Conservation (phyloP, 1,139 yeast genomes). For the Magnusiomyces suaveolens region DNA sequence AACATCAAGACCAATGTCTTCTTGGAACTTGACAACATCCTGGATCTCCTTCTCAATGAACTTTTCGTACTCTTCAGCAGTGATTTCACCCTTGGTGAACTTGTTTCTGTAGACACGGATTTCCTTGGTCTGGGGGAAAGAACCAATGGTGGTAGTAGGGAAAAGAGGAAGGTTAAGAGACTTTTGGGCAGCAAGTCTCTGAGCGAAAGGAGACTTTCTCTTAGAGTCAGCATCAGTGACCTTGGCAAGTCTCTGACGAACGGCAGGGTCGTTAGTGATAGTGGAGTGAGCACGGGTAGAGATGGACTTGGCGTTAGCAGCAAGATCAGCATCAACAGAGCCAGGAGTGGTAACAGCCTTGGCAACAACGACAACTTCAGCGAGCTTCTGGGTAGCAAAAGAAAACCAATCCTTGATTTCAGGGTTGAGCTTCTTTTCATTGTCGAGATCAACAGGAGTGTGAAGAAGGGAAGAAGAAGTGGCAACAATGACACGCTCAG, state of each 20-base stretch:
- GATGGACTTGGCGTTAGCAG: slow-evolving; percentile 79
- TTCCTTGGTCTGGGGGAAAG: slow-evolving; percentile 99
- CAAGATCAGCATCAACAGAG: slow-evolving; percentile 52
- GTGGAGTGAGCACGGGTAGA: slow-evolving; percentile 78
- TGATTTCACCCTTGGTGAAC: slow-evolving; percentile 89
- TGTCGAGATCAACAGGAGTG: slow-evolving; percentile 92
- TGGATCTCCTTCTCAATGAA: slow-evolving; percentile 96
- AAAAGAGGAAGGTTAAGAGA: slow-evolving; percentile 89
- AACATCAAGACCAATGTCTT: slow-evolving; percentile 86
- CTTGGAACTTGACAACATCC: slow-evolving; percentile 95
- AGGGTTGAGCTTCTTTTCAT: slow-evolving; percentile 81
- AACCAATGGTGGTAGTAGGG: slow-evolving; percentile 99
- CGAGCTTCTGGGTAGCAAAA: slow-evolving; percentile 91
- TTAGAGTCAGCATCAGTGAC: slow-evolving; percentile 58
- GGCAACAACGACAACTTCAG: slow-evolving; percentile 84
- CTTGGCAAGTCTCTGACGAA: slow-evolving; percentile 74
- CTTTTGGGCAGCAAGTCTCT: slow-evolving; percentile 81
- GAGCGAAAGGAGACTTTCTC: slow-evolving; percentile 79
- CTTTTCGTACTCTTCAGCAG: slow-evolving; percentile 89
- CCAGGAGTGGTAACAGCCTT: slow-evolving; percentile 68
- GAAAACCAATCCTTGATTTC: slow-evolving; percentile 97
- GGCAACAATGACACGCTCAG: slow-evolving; percentile 80
- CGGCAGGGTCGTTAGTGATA: slow-evolving; percentile 85
- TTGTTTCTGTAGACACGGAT: slow-evolving; percentile 97
- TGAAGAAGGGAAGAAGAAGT: slow-evolving; percentile 95